Evolutionary conservation across 2,329 filamentous ascomycete species (phyloP), one percentile per base, ranked within the genome.

Genomic region (Aspergillus persii): DNA sequence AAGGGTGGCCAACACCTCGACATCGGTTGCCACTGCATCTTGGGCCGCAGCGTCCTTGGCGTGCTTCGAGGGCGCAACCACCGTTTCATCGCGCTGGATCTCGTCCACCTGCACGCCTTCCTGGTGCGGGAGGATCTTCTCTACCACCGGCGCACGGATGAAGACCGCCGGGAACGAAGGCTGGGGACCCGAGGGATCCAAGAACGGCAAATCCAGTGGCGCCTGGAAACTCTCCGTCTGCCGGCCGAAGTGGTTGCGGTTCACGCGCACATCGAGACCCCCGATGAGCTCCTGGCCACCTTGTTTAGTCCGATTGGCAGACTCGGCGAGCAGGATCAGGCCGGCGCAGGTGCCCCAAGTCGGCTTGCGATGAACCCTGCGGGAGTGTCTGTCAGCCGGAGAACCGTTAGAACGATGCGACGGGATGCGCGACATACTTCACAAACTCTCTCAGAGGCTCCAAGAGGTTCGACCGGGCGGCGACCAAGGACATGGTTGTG

Each of bases 271-370:
- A 70, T 92, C 89, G 41, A 99, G 83, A 2, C 95, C 95, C 12
- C 95, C 95, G 62, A 99, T 92, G 56, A 98, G 83, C 60, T 96
- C 92, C 75, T 98, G 95, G 0, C 94, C 94, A 48, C 92, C 92
- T 69, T 90, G 88, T 74, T 97, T 98, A 41, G 91, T 92, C 62
- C 89, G 86, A 74, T 94, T 96, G 53, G 92, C 94, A 59, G 89
- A 87, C 70, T 96, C 90, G 2, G 92, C 89, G 53, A 99, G 87
- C 52, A 98, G 80, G 67, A 99, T 97, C 58, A 98, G 84, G 8
- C 95, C 95, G 11, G 95, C 95, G 74, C 95, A 99, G 23, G 95
- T 98, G 58, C 95, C 95, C 94, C 94, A 99, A 27, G 90, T 91
- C 9, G 93, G 93, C 67, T 90, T 92, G 66, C 89, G 86, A 54